These are phyloP conservation scores for Amanita polypyramis DNA, from an alignment of 768 basidiomycete species.

Conservation along the genomic window DNA sequence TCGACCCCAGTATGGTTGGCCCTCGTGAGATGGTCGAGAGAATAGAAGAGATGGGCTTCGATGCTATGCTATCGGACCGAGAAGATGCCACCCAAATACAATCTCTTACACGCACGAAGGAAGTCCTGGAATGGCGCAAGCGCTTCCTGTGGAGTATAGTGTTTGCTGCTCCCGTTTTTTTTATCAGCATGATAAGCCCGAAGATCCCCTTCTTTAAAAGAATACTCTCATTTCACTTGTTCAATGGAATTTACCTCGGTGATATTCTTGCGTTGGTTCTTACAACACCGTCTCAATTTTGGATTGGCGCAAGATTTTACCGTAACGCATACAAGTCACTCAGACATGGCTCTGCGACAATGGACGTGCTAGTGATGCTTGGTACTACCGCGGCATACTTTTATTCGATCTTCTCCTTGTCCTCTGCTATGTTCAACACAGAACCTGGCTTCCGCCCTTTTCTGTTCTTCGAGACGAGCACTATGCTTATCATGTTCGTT, in stretches of 20 bases:
- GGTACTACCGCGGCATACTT: slow-evolving; percentile 92
- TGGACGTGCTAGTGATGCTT: slow-evolving; percentile 96
- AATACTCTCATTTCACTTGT: slow-evolving; percentile 39
- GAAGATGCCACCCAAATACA: slow-evolving; percentile 76
- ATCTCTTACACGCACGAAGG: slow-evolving; percentile 81
- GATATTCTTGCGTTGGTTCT: slow-evolving; percentile 68
- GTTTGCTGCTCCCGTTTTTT: slow-evolving; percentile 92
- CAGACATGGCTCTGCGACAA: slow-evolving; percentile 83
- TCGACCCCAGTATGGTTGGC: slow-evolving; percentile 62
- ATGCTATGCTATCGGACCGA: slow-evolving; percentile 76
- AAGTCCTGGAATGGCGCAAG: slow-evolving; percentile 81
- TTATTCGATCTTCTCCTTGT: slow-evolving; percentile 71
- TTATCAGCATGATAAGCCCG: slow-evolving; percentile 78
- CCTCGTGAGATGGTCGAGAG: slow-evolving; percentile 84
- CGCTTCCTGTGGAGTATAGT: slow-evolving; percentile 64
- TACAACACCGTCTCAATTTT: slow-evolving; percentile 89
- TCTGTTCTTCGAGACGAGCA: slow-evolving; percentile 97
- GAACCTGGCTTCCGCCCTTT: slow-evolving; percentile 68
- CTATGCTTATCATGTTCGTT: slow-evolving; percentile 97
- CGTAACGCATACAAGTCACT: slow-evolving; percentile 84
- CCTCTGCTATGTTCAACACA: slow-evolving; percentile 52
- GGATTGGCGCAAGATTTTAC: slow-evolving; percentile 84
- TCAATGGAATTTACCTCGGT: slow-evolving; percentile 67
- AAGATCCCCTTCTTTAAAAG: slow-evolving; percentile 50
- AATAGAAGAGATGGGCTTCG: slow-evolving; percentile 84